Evolutionary conservation across 768 basidiomycete species (phyloP).

Genomic region (Mycena albidolilacea): DNA sequence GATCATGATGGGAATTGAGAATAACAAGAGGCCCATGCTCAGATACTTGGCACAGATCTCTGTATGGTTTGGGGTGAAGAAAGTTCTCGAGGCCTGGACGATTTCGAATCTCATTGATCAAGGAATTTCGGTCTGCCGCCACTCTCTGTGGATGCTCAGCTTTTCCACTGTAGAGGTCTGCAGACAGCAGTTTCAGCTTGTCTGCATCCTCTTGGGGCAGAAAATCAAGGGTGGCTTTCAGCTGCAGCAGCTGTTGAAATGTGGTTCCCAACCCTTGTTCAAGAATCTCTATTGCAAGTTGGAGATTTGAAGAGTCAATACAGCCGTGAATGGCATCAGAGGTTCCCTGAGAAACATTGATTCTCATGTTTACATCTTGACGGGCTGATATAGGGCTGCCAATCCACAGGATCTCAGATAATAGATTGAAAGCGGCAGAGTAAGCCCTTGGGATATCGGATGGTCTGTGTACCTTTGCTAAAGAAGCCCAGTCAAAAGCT

Average conservation of each 20-base stretch:
- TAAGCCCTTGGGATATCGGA: not conserved
- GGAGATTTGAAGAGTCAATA: not conserved
- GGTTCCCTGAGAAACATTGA: not conserved
- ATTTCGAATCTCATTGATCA: slow-evolving; percentile 2
- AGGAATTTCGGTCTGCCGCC: not conserved
- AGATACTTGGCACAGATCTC: not conserved
- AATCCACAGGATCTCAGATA: slow-evolving; percentile 16
- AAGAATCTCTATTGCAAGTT: not conserved
- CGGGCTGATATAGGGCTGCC: not conserved
- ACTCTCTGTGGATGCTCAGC: not conserved
- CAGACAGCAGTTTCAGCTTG: not conserved
- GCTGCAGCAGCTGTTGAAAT: slow-evolving; percentile 19
- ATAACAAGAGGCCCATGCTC: slow-evolving; percentile 4
- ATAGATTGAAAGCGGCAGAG: not conserved
- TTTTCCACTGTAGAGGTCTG: not conserved
- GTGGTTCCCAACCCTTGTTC: slow-evolving; percentile 18
- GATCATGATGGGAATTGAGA: slow-evolving; percentile 2
- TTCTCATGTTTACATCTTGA: not conserved
- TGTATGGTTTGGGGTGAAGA: slow-evolving; percentile 5
- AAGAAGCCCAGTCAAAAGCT: slow-evolving; percentile 11
- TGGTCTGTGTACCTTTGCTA: not conserved
- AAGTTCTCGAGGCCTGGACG: slow-evolving; percentile 9
- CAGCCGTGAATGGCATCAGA: slow-evolving; percentile 1
- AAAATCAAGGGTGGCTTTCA: not conserved
- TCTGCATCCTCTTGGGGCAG: not conserved